Evolutionary conservation across 2,329 filamentous ascomycete species (phyloP).

Genomic region (Ascochyta koolunga): DNA sequence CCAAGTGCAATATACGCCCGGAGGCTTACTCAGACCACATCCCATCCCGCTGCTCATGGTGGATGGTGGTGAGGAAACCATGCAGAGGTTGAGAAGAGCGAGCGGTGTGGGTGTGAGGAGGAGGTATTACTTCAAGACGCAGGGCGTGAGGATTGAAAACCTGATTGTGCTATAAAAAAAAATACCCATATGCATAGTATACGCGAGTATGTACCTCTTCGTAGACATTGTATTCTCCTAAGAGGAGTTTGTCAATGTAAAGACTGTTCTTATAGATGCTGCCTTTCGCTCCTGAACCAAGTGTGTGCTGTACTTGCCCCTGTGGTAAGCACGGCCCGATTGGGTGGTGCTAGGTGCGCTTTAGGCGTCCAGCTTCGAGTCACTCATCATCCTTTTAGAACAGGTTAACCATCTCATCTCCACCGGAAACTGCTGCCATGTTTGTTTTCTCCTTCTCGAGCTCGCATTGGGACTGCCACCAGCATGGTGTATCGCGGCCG

Average conservation of each 20-base stretch:
- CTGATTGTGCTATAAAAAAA: constrained; percentile 72
- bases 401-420: neutral
- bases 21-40: constrained; percentile 71
- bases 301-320: neutral
- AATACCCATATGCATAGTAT: neutral
- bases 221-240: neutral
- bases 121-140: constrained; percentile 79
- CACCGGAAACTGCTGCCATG: neutral
- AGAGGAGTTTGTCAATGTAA: too few relatives aligned
- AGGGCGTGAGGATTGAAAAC: constrained; percentile 80
- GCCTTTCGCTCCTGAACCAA: too few relatives aligned
- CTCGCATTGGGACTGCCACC: neutral
- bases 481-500: constrained; percentile 44
- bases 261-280: too few relatives aligned
- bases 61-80: constrained; percentile 68
- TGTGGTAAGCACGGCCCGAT: neutral
- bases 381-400: neutral
- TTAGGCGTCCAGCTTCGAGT: constrained; percentile 4
- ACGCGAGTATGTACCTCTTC: too few relatives aligned
- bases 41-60: constrained; percentile 86
- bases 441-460: neutral
- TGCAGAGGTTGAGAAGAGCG: constrained; percentile 67
- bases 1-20: constrained; percentile 71
- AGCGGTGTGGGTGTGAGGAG: constrained; percentile 75
- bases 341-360: neutral